phyloP scores from a whole-genome alignment of 345 rosid genomes.

The Lepidium sativum region DNA sequence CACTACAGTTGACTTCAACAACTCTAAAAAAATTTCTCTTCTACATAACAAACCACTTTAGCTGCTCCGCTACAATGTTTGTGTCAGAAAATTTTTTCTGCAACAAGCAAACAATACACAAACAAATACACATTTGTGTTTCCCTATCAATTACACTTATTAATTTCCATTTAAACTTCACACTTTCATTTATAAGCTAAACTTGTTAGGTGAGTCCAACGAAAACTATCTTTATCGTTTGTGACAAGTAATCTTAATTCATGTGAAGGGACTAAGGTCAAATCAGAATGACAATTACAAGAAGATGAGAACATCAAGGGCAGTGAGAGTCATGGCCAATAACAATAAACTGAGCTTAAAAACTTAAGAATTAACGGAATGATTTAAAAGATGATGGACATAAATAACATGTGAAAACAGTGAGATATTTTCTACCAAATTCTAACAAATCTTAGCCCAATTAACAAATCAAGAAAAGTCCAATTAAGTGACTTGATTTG shows the following conservation, averaged over 20 bases:
- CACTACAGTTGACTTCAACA: too few species aligned
- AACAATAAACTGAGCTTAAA: neutral
- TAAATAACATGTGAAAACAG: neutral
- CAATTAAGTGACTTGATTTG: neutral
- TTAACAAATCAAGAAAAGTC: neutral
- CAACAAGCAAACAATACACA: too few species aligned
- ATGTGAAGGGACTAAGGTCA: neutral
- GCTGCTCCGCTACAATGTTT: too few species aligned
- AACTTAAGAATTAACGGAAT: neutral
- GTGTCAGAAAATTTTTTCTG: too few species aligned
- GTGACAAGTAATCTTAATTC: neutral
- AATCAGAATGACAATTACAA: neutral
- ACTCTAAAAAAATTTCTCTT: too few species aligned
- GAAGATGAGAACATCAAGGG: neutral
- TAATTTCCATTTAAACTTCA: too few species aligned
- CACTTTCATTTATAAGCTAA: neutral
- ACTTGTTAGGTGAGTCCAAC: neutral
- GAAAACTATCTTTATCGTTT: neutral
- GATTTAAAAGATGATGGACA: neutral
- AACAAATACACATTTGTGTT: too few species aligned
- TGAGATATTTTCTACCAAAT: neutral
- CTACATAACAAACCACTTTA: too few species aligned
- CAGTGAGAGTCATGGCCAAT: neutral
- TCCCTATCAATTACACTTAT: too few species aligned
- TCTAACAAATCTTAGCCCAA: neutral